Evolutionary conservation across 2,329 filamentous ascomycete genomes (phyloP).

Genomic region (Penicillium sp.): DNA sequence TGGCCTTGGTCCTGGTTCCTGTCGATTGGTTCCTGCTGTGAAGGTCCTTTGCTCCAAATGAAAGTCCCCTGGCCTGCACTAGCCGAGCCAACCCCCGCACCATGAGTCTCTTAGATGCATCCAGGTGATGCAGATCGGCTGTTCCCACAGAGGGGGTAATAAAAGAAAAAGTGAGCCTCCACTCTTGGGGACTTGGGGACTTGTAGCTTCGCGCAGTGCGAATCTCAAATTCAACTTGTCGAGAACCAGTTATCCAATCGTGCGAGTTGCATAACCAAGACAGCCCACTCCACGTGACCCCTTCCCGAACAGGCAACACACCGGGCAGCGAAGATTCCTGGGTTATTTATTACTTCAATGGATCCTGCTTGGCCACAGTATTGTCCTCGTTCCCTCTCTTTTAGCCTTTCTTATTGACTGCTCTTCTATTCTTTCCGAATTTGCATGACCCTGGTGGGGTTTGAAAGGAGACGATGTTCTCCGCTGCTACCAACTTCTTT

Average conservation of each 20-base stretch:
- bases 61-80: background rate
- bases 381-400: background rate
- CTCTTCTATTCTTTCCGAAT: background rate
- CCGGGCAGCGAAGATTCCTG: background rate
- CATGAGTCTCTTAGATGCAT: background rate
- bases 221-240: constrained; percentile 4
- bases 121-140: background rate
- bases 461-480: constrained; percentile 15
- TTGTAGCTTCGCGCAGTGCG: background rate
- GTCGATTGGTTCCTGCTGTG: background rate
- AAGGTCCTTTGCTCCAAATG: background rate
- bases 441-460: background rate
- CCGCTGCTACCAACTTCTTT: constrained; percentile 18
- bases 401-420: background rate
- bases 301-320: constrained; percentile 21
- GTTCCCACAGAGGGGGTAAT: background rate
- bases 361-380: background rate
- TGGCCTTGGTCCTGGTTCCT: background rate
- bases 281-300: constrained; percentile 18
- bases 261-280: background rate
- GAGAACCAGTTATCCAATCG: constrained; percentile 2
- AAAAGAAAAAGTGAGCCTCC: constrained; percentile 1
- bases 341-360: constrained; percentile 5
- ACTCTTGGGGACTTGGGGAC: background rate
- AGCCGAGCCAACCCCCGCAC: background rate